phyloP scores from a whole-genome alignment of 163 green algal species.

The Chlorella variabilis region DNA sequence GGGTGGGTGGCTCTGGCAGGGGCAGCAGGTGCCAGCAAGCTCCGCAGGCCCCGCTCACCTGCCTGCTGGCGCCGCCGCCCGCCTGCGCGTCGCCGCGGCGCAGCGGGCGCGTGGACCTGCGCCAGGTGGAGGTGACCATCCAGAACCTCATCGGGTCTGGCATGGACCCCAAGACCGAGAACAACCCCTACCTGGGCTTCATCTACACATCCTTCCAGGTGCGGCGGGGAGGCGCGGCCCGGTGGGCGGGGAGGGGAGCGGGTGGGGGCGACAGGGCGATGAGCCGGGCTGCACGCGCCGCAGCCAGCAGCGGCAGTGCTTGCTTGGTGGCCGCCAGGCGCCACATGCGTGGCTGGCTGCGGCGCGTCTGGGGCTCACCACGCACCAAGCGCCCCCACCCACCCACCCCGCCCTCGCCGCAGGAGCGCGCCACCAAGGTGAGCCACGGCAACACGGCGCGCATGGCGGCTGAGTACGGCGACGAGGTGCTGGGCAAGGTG shows the following conservation, averaged over 20 bases:
- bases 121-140: constrained; percentile 78
- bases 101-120: constrained; percentile 78
- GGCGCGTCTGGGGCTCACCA: no score
- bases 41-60: neutral
- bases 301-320: no score
- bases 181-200: constrained; percentile 88
- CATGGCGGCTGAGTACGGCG: constrained; percentile 67
- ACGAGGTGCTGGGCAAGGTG: constrained; percentile 68
- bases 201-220: constrained; percentile 88
- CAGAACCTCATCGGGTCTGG: constrained; percentile 81
- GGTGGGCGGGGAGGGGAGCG: no score
- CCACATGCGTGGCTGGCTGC: no score
- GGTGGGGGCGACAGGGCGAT: neutral
- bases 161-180: constrained; percentile 87
- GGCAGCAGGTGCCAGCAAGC: no score
- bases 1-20: no score
- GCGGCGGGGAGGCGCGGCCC: no score
- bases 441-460: constrained; percentile 82
- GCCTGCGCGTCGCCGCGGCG: constrained; percentile 25
- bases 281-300: no score
- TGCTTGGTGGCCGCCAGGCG: no score
- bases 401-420: constrained; percentile 55
- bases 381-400: no score
- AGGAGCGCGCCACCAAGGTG: constrained; percentile 82
- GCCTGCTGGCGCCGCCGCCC: neutral